A percentile compares a stretch with the other conserved stretches of the same genome.
Evolutionary conservation across 192 early-diverging fungal genomes (phyloP).

Genomic region (Backusella westeae): DNA sequence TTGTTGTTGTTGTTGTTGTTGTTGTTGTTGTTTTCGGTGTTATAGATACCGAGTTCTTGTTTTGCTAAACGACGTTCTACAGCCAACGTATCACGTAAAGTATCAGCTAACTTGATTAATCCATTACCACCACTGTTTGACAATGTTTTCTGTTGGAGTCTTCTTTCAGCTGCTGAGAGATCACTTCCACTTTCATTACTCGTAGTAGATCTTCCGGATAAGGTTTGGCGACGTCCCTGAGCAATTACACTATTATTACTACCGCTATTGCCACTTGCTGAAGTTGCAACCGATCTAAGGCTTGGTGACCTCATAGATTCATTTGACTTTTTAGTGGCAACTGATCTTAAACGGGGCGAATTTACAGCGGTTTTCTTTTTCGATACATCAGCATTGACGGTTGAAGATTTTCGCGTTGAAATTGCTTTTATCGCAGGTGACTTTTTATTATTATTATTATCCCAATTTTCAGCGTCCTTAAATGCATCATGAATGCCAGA

Average conservation of each 20-base stretch:
- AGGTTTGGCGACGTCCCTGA: neutral
- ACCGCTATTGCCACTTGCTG: neutral
- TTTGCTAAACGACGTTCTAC: slow-evolving; percentile 16
- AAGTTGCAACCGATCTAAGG: neutral
- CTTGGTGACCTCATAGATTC: neutral
- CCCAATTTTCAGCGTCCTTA: slow-evolving; percentile 6
- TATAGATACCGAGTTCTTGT: slow-evolving; percentile 10
- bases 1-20: neutral
- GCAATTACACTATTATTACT: neutral
- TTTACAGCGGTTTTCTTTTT: neutral
- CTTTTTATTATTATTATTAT: neutral
- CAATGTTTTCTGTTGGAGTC: neutral
- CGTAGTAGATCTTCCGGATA: slow-evolving; percentile 3
- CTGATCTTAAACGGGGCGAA: slow-evolving; percentile 9
- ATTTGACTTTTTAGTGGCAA: slow-evolving; percentile 17
- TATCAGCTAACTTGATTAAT: slow-evolving; percentile 14
- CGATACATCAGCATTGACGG: neutral
- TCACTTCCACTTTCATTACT: neutral
- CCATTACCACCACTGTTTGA: neutral
- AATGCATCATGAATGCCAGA: slow-evolving; percentile 17
- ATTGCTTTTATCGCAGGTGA: neutral
- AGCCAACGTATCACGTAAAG: slow-evolving; percentile 13
- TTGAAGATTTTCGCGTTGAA: slow-evolving; percentile 11
- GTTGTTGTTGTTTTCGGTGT: neutral
- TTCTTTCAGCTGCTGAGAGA: neutral